Evolutionary conservation across 176 grass and related monocot species (phyloP).

Genomic region (Microstegium vimineum): DNA sequence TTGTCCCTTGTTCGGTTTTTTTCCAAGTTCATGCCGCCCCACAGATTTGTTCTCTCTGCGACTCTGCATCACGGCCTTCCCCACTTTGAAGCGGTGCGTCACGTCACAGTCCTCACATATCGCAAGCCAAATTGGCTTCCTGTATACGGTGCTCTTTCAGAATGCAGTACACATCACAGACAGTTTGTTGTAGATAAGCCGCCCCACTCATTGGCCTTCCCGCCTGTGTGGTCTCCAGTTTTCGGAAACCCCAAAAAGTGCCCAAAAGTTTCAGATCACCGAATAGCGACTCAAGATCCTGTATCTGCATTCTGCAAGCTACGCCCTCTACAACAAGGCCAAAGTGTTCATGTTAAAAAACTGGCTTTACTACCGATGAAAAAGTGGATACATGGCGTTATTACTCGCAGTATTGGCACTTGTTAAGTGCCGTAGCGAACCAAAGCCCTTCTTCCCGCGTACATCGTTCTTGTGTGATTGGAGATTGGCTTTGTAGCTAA

Average conservation of each 20-base stretch:
- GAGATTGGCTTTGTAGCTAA: too few relatives aligned
- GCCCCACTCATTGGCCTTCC: background rate
- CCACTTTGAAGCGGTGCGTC: background rate
- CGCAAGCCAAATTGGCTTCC: conserved; percentile 10
- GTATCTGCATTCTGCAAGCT: background rate
- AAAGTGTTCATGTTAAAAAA: too few relatives aligned
- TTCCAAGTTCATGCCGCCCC: background rate
- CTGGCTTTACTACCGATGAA: background rate
- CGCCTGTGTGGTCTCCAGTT: background rate
- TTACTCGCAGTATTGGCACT: background rate
- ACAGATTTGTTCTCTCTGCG: conserved; percentile 26
- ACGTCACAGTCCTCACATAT: conserved; percentile 4
- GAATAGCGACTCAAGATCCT: background rate
- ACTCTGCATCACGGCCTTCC: conserved; percentile 13
- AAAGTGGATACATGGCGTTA: background rate
- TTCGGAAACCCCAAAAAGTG: background rate
- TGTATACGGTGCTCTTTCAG: background rate
- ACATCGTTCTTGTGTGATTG: too few relatives aligned
- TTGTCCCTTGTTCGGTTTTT: background rate
- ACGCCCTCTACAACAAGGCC: too few relatives aligned
- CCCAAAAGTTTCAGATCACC: conserved; percentile 4
- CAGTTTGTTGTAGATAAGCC: background rate
- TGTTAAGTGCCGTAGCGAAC: too few relatives aligned
- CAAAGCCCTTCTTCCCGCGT: too few relatives aligned
- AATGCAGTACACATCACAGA: background rate